Evolutionary conservation across 305 asterid species (phyloP).

Genomic region (Petunia hybrid): DNA sequence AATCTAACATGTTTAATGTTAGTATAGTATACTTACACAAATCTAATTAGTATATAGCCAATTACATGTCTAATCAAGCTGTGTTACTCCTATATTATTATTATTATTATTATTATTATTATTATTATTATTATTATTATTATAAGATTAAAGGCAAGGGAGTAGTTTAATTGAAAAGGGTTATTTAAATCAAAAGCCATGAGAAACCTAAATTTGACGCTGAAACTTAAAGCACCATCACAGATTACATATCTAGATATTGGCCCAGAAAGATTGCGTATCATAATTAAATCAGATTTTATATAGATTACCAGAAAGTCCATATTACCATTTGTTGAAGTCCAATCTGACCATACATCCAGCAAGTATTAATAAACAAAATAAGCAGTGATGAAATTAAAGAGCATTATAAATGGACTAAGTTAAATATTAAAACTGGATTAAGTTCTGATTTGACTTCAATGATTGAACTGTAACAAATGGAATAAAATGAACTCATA

Average conservation of each 20-base stretch:
- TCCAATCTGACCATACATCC: neutral
- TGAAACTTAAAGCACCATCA: neutral
- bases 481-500: neutral
- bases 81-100: too few species aligned
- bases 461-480: neutral
- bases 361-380: neutral
- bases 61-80: neutral
- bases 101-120: too few species aligned
- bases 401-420: too few species aligned
- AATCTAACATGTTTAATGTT: neutral
- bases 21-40: neutral
- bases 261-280: conserved; percentile 12
- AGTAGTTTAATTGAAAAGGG: neutral
- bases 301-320: neutral
- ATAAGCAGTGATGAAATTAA: too few species aligned
- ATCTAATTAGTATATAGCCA: neutral
- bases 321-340: neutral
- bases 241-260: neutral
- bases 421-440: neutral
- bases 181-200: neutral
- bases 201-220: conserved; percentile 24
- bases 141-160: neutral
- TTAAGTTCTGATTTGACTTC: neutral
- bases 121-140: too few species aligned
- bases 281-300: neutral